phyloP scores from a whole-genome alignment of 345 rosid species.

The Eutrema yunnanense region DNA sequence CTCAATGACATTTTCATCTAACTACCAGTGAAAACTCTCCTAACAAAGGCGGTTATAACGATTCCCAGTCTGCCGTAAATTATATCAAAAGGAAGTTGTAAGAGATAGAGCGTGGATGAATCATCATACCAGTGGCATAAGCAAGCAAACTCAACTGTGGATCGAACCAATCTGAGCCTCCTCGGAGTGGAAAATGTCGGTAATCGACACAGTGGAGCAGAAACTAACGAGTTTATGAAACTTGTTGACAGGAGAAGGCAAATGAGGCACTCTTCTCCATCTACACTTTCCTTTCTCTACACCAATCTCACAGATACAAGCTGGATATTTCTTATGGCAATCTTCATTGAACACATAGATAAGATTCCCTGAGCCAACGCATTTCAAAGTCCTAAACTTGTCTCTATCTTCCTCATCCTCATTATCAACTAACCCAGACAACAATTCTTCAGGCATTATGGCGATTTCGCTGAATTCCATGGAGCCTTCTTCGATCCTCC shows the following conservation, averaged over 20 bases:
- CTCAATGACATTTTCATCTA: background rate
- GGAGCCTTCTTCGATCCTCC: slow-evolving; percentile 49
- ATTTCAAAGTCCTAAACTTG: slow-evolving; percentile 70
- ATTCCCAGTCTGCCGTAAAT: background rate
- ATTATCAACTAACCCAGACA: slow-evolving; percentile 54
- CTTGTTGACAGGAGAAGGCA: slow-evolving; percentile 76
- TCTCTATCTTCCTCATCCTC: slow-evolving; percentile 51
- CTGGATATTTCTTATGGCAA: slow-evolving; percentile 74
- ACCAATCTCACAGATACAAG: slow-evolving; percentile 68
- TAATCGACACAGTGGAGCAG: slow-evolving; percentile 54
- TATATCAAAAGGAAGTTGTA: background rate
- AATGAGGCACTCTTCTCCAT: slow-evolving; percentile 71
- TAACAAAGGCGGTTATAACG: background rate
- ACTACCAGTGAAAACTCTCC: background rate
- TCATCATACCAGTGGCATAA: slow-evolving; percentile 15
- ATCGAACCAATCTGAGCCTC: slow-evolving; percentile 24
- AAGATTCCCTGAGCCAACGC: slow-evolving; percentile 71
- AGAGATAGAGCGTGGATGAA: background rate
- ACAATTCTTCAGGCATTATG: slow-evolving; percentile 58
- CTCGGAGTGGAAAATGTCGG: slow-evolving; percentile 31
- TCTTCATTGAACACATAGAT: slow-evolving; percentile 78
- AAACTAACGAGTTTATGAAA: slow-evolving; percentile 81
- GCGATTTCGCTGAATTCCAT: slow-evolving; percentile 75
- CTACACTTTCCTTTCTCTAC: slow-evolving; percentile 34
- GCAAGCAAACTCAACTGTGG: slow-evolving; percentile 10